phyloP scores from a whole-genome alignment of 768 basidiomycete species.

The Suillus weaverae region DNA sequence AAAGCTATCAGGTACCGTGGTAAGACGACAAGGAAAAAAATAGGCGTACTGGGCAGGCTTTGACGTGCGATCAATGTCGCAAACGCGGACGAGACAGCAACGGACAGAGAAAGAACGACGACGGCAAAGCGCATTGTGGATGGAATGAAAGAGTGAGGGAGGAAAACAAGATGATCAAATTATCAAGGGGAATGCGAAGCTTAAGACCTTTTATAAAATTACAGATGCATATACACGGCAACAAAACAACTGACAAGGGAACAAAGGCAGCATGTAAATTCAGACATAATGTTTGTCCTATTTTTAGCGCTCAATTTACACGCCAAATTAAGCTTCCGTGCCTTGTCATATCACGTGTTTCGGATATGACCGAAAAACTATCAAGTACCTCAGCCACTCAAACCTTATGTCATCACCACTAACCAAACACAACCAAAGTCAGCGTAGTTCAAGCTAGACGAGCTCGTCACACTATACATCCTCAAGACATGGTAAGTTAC shows the following conservation, averaged over 20 bases:
- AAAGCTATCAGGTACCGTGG: background rate
- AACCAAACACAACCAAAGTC: conserved; percentile 42
- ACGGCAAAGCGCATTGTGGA: conserved; percentile 21
- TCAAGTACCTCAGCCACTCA: conserved; percentile 47
- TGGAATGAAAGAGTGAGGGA: conserved; percentile 2
- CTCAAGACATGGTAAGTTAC: conserved; percentile 63
- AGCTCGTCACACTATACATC: conserved; percentile 42
- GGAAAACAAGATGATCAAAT: background rate
- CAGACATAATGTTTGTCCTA: background rate
- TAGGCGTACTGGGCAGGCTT: conserved; percentile 23
- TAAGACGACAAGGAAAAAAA: conserved; percentile 2
- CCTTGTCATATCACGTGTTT: background rate
- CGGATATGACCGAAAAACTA: conserved; percentile 41
- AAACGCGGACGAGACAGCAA: conserved; percentile 16
- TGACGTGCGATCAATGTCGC: conserved; percentile 23
- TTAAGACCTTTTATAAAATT: background rate
- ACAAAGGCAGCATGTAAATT: conserved; percentile 1
- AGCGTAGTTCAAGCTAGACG: conserved; percentile 18
- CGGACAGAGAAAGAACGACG: conserved; percentile 16
- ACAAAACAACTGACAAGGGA: conserved; percentile 6
- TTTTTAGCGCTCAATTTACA: background rate
- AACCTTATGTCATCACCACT: conserved; percentile 53
- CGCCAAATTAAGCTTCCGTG: background rate
- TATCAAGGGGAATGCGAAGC: background rate
- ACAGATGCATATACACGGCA: background rate